These are phyloP conservation scores for Diaporthe humulicola DNA, from an alignment of 2,329 filamentous ascomycete species.

Conservation along the genomic window DNA sequence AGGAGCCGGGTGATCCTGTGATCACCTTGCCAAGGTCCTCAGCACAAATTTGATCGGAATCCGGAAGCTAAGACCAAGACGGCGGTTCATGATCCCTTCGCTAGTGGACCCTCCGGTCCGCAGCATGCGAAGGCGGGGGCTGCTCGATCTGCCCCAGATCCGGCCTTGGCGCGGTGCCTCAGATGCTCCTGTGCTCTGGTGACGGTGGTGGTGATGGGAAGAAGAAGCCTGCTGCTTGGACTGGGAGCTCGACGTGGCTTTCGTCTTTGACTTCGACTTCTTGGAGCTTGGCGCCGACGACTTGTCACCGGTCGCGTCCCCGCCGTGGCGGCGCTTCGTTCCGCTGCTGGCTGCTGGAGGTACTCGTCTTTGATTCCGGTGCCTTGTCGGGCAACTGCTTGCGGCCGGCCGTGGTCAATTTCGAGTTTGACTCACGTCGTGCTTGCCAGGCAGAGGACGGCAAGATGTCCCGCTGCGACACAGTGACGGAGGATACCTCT, in stretches of 20 bases:
- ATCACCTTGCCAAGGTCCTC: no score
- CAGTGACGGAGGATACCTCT: background rate
- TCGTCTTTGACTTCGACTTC: slow-evolving; percentile 10
- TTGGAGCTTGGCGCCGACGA: background rate
- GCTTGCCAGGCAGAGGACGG: background rate
- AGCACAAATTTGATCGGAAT: no score
- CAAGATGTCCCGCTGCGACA: background rate
- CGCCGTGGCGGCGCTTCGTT: background rate
- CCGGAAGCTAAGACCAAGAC: no score
- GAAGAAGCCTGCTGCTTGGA: background rate
- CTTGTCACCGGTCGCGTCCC: background rate
- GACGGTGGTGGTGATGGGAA: no score
- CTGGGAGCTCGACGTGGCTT: background rate
- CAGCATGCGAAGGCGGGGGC: no score
- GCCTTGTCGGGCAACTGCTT: slow-evolving; percentile 32
- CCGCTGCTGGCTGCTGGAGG: background rate
- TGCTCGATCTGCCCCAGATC: no score
- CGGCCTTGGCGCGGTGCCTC: background rate
- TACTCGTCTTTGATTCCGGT: background rate
- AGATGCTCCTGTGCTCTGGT: background rate
- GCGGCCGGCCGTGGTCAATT: background rate
- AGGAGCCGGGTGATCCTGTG: no score
- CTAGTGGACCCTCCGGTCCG: no score
- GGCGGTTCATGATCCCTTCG: no score
- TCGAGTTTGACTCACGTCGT: background rate